Percentiles rank a stretch among this genome's conserved stretches.
phyloP scores from a whole-genome alignment of 495 filamentous ascomycete genomes.

The Hyaloscypha finlandica region DNA sequence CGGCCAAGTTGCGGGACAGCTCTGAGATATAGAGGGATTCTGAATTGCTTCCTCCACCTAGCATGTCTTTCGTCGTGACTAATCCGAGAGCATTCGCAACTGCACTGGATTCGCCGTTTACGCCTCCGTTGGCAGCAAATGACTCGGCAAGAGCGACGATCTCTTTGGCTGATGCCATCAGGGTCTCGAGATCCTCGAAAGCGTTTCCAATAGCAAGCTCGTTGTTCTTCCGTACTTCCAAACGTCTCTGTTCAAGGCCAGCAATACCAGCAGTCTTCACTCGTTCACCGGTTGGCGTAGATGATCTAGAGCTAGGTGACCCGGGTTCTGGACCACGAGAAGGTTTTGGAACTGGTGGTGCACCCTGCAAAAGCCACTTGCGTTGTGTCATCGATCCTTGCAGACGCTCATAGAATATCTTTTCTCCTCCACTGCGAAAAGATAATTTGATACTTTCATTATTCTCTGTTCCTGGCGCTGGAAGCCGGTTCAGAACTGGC shows the following conservation, averaged over 20 bases:
- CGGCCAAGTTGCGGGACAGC: constrained; percentile 84
- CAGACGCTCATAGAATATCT: constrained; percentile 85
- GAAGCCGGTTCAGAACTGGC: constrained; percentile 52
- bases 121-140: constrained; percentile 63
- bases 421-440: constrained; percentile 85
- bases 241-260: constrained; percentile 80
- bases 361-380: constrained; percentile 93
- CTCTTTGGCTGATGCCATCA: constrained; percentile 97
- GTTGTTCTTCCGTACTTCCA: constrained; percentile 85
- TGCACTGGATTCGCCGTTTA: constrained; percentile 75
- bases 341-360: constrained; percentile 83
- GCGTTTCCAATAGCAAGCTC: constrained; percentile 90
- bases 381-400: constrained; percentile 86
- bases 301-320: constrained; percentile 22
- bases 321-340: constrained; percentile 37
- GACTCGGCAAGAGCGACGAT: constrained; percentile 90
- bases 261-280: constrained; percentile 84
- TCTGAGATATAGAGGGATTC: constrained; percentile 69
- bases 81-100: constrained; percentile 85
- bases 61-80: constrained; percentile 91
- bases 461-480: constrained; percentile 51
- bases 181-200: constrained; percentile 93
- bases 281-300: constrained; percentile 39
- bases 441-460: constrained; percentile 86
- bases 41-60: constrained; percentile 42